Conservation (phyloP, 768 basidiomycete genomes). For the Chalciporus piperatus region DNA sequence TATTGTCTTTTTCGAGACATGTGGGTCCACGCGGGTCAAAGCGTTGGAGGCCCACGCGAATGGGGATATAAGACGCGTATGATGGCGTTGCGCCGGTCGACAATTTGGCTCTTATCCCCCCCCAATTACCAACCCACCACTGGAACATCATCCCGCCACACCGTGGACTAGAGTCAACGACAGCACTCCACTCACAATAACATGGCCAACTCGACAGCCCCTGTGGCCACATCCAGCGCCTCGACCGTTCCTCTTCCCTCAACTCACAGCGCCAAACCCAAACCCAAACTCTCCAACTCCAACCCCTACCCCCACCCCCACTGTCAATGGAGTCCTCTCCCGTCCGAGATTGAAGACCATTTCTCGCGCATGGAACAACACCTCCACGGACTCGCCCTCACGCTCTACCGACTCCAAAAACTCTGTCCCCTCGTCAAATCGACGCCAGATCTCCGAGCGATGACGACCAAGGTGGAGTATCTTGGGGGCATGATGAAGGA, state of each 20-base stretch:
- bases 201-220: background rate
- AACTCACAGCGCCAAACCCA: too few relatives aligned
- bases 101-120: background rate
- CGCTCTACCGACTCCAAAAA: background rate
- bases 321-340: background rate
- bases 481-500: background rate
- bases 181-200: too few relatives aligned
- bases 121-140: too few relatives aligned
- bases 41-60: background rate
- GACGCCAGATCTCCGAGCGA: background rate
- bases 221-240: background rate
- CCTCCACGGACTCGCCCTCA: background rate
- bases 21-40: background rate
- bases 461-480: background rate
- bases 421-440: conserved; percentile 1
- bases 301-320: background rate
- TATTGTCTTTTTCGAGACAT: background rate
- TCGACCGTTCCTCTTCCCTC: too few relatives aligned
- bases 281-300: too few relatives aligned
- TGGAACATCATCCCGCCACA: too few relatives aligned
- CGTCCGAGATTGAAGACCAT: background rate
- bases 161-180: too few relatives aligned
- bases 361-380: conserved; percentile 1
- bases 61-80: background rate
- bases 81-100: background rate